phyloP scores from a whole-genome alignment of 108 stramenopile species.

The Conticribra guillardii region DNA sequence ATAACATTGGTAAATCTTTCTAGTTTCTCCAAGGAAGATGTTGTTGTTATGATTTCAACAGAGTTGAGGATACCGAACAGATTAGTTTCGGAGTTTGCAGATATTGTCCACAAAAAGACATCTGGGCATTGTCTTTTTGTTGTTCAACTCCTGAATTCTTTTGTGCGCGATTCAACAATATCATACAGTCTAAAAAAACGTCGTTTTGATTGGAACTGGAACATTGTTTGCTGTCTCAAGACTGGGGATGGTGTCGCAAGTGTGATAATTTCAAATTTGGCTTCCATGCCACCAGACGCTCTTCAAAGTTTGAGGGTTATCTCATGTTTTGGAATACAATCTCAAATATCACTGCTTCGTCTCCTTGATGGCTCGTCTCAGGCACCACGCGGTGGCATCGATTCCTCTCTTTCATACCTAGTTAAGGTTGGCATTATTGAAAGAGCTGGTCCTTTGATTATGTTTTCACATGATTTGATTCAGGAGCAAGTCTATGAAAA shows the following conservation, averaged over 20 bases:
- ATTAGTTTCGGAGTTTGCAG: conserved; percentile 12
- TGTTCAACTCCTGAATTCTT: conserved; percentile 29
- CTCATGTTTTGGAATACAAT: conserved; percentile 20
- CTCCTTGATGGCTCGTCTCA: neutral
- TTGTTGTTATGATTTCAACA: conserved; percentile 11
- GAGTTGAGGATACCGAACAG: conserved; percentile 18
- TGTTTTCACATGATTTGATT: conserved; percentile 22
- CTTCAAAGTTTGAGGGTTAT: neutral
- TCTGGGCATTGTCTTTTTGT: conserved; percentile 26
- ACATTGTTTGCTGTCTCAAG: conserved; percentile 5
- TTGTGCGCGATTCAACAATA: conserved; percentile 17
- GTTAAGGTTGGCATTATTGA: conserved; percentile 10
- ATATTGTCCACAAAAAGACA: conserved; percentile 25
- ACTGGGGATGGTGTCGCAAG: conserved; percentile 18
- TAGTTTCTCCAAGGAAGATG: conserved; percentile 11
- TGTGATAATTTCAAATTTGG: conserved; percentile 15
- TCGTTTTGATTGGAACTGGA: conserved; percentile 4
- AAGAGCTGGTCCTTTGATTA: conserved; percentile 1
- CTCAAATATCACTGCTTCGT: neutral
- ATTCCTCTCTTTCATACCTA: neutral
- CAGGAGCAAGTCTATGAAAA: conserved; percentile 17
- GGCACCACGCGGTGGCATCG: neutral
- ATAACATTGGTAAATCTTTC: conserved; percentile 6
- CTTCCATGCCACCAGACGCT: neutral
- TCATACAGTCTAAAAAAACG: conserved; percentile 7